Evolutionary conservation across 2,329 filamentous ascomycete genomes (phyloP).

Genomic region (Claviceps sp.): DNA sequence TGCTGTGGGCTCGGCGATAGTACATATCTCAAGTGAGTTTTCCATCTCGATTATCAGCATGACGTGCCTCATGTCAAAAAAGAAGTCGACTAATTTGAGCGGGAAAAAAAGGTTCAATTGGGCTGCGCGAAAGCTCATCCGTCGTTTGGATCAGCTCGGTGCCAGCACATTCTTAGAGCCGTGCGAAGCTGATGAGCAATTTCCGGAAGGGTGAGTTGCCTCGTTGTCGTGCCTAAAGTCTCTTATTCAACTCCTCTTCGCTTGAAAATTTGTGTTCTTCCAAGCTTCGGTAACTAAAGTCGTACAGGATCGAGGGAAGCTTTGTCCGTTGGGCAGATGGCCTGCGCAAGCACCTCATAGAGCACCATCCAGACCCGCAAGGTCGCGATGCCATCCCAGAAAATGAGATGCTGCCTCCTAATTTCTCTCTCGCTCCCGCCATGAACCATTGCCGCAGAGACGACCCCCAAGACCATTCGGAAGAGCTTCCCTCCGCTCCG

Average conservation of each 20-base stretch:
- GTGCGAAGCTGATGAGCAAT: conserved; percentile 87
- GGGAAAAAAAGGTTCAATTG: conserved; percentile 62
- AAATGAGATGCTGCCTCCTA: conserved; percentile 61
- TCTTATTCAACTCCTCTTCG: neutral
- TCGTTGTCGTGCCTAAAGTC: conserved; percentile 14
- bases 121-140: conserved; percentile 77
- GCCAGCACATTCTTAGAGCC: conserved; percentile 61
- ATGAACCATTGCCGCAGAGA: conserved; percentile 5
- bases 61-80: neutral
- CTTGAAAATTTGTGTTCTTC: neutral
- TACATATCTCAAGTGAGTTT: conserved; percentile 71
- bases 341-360: conserved; percentile 52
- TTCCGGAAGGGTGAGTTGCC: conserved; percentile 62
- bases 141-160: conserved; percentile 71
- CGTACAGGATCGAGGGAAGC: conserved; percentile 59
- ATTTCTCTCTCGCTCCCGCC: conserved; percentile 33
- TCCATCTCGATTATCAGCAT: neutral
- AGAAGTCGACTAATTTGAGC: neutral
- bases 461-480: conserved; percentile 7
- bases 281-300: neutral
- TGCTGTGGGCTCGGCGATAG: conserved; percentile 90
- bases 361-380: conserved; percentile 55
- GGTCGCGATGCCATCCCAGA: conserved; percentile 58
- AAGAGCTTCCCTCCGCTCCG: conserved; percentile 12
- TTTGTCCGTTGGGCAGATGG: conserved; percentile 66